These are phyloP conservation scores for Pseudognaphalium luteoalbum DNA, from an alignment of 129 eudicot species.

Conservation along the genomic window DNA sequence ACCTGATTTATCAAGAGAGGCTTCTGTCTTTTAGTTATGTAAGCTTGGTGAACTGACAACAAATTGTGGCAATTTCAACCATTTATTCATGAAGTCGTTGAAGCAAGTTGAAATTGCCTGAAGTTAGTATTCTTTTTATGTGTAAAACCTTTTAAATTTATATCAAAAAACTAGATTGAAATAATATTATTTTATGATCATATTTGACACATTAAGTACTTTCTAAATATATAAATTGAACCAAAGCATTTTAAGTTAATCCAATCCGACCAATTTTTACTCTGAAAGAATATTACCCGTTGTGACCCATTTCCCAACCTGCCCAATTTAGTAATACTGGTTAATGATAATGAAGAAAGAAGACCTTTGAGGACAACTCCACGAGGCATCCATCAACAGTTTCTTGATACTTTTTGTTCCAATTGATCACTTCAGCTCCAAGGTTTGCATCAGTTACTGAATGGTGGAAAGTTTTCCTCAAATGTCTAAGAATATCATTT, in stretches of 20 bases:
- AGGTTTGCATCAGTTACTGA: constrained; percentile 57
- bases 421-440: constrained; percentile 52
- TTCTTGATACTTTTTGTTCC: constrained; percentile 54
- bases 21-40: constrained; percentile 5
- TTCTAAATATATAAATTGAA: not conserved
- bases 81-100: not conserved
- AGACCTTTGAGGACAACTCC: constrained; percentile 71
- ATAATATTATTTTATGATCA: not conserved
- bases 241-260: not conserved
- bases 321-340: not conserved
- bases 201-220: not conserved
- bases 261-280: not conserved
- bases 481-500: constrained; percentile 70
- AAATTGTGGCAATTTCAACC: not conserved
- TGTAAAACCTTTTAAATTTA: not conserved
- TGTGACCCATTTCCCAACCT: not conserved
- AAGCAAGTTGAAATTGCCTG: not conserved
- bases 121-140: not conserved
- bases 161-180: not conserved
- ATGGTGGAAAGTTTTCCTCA: constrained; percentile 58
- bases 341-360: constrained; percentile 20
- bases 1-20: constrained; percentile 43
- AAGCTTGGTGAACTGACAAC: not conserved
- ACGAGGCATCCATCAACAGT: constrained; percentile 72
- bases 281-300: not conserved